Conservation (phyloP, 78 protist species). For the Dictyostelium firmibasis region DNA sequence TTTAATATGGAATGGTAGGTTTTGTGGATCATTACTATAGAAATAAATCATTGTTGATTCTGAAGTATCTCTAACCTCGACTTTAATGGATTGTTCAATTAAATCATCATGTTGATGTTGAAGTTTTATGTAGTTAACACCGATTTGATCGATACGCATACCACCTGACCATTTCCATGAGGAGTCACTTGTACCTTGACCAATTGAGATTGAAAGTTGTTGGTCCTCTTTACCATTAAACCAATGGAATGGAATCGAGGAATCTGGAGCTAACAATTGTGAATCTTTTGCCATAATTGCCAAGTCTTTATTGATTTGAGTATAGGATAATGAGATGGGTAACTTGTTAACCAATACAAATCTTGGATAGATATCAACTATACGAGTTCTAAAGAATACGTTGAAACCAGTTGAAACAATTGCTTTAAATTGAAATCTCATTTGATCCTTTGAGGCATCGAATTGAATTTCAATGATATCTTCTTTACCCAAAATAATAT, state of each 20-base stretch:
- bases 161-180: slow-evolving; percentile 57
- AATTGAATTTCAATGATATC: slow-evolving; percentile 71
- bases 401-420: slow-evolving; percentile 37
- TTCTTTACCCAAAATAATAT: slow-evolving; percentile 73
- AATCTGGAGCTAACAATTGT: slow-evolving; percentile 12
- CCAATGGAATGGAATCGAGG: slow-evolving; percentile 68
- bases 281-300: slow-evolving; percentile 12
- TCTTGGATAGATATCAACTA: slow-evolving; percentile 58
- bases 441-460: slow-evolving; percentile 14
- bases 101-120: not conserved
- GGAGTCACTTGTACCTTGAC: not conserved
- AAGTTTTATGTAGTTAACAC: slow-evolving; percentile 26
- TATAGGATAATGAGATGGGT: slow-evolving; percentile 26
- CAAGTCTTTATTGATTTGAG: slow-evolving; percentile 32
- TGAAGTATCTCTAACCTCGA: slow-evolving; percentile 48
- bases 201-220: slow-evolving; percentile 18
- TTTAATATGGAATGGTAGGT: slow-evolving; percentile 50
- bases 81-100: slow-evolving; percentile 43
- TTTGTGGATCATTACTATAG: slow-evolving; percentile 33
- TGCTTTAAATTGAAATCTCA: slow-evolving; percentile 56
- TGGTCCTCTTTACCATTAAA: slow-evolving; percentile 60
- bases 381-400: slow-evolving; percentile 44
- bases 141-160: slow-evolving; percentile 34
- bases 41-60: slow-evolving; percentile 53
- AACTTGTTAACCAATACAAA: slow-evolving; percentile 37